A percentile compares a stretch with the other conserved stretches of the same genome.
Conservation (phyloP, 495 filamentous ascomycete species). For the Aspergillus avenaceus region DNA sequence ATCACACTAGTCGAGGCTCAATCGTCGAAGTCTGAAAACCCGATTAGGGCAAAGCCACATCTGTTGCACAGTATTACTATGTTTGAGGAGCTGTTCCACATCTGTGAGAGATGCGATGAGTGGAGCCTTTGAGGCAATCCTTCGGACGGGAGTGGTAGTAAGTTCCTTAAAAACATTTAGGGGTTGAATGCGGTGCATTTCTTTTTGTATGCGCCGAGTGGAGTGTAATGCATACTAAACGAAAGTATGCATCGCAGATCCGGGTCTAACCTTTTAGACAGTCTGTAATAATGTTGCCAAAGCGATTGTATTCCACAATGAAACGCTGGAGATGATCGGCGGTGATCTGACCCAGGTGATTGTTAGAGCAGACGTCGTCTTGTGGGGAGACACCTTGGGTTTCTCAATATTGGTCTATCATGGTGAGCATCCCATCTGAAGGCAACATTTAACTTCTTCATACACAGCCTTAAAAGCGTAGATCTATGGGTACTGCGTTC, state of each 20-base stretch:
- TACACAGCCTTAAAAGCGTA: neutral
- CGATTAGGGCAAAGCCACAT: neutral
- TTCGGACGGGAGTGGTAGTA: neutral
- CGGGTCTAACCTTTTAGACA: neutral
- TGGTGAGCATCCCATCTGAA: slow-evolving; percentile 3
- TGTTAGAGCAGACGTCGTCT: neutral
- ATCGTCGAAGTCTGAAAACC: neutral
- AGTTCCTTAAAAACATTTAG: neutral
- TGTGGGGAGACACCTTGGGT: neutral
- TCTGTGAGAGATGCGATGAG: neutral
- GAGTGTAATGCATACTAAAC: neutral
- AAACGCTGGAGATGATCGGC: neutral
- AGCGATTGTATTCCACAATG: neutral
- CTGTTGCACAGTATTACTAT: neutral
- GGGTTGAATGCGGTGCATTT: neutral
- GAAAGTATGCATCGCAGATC: neutral
- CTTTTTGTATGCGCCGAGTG: neutral
- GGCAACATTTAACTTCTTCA: neutral
- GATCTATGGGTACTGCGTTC: neutral
- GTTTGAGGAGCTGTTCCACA: neutral
- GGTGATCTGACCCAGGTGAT: neutral
- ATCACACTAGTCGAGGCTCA: neutral
- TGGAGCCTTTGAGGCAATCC: neutral
- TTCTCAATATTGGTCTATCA: neutral
- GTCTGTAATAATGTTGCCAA: neutral